phyloP scores from a whole-genome alignment of 176 grass and related monocot genomes.

The Aegilops sharonensis region DNA sequence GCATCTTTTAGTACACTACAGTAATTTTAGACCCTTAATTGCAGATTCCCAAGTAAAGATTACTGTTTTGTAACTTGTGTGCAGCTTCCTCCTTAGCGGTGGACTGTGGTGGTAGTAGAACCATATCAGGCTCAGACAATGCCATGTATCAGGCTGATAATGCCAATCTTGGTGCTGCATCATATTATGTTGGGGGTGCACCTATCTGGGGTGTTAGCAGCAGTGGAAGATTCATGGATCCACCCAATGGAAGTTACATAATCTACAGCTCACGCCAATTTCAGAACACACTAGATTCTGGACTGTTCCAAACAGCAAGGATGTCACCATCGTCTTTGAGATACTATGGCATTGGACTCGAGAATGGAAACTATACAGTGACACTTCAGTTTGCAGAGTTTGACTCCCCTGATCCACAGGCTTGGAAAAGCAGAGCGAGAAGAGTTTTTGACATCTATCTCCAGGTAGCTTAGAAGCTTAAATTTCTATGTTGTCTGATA shows the following conservation, averaged over 20 bases:
- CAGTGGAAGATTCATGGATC: constrained; percentile 59
- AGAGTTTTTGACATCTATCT: constrained; percentile 91
- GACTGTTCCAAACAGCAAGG: constrained; percentile 61
- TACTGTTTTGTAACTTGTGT: neutral
- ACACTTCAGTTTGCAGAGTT: constrained; percentile 67
- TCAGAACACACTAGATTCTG: constrained; percentile 52
- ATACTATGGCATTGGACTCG: constrained; percentile 87
- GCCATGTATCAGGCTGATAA: constrained; percentile 56
- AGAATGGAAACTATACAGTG: constrained; percentile 94
- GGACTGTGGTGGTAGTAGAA: constrained; percentile 46
- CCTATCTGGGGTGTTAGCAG: constrained; percentile 74
- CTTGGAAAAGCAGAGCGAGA: constrained; percentile 62
- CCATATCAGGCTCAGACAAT: constrained; percentile 44
- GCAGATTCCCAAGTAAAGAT: neutral
- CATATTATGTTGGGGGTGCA: constrained; percentile 55
- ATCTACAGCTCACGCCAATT: constrained; percentile 40
- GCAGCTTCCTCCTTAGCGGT: constrained; percentile 79
- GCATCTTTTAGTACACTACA: neutral
- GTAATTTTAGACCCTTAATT: neutral
- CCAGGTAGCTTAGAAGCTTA: constrained; percentile 40
- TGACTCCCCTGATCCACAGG: constrained; percentile 30
- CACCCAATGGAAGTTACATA: constrained; percentile 36
- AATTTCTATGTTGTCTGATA: neutral
- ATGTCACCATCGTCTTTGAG: constrained; percentile 82
- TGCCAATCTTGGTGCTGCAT: constrained; percentile 46